A percentile compares a stretch with the other conserved stretches of the same genome.
Conservation (phyloP, 2,329 filamentous ascomycete species). For the Pseudohalonectria lignicola region DNA sequence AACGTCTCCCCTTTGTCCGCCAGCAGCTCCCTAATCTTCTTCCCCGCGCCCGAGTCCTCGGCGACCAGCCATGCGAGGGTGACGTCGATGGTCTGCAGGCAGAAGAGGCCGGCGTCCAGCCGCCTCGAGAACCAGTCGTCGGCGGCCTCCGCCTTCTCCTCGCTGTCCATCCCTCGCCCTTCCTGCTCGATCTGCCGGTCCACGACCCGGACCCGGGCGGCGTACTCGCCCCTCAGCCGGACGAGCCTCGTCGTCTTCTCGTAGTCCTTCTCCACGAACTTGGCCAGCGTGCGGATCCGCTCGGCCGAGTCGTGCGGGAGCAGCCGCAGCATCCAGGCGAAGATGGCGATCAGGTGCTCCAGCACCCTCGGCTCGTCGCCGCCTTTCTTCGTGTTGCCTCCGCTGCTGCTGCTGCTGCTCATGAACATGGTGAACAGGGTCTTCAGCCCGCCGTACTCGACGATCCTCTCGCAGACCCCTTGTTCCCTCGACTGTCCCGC, state of each 20-base stretch:
- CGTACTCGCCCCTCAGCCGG: slow-evolving; percentile 60
- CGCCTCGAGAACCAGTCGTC: slow-evolving; percentile 64
- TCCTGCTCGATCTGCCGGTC: slow-evolving; percentile 47
- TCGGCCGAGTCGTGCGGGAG: slow-evolving; percentile 67
- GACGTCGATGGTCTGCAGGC: slow-evolving; percentile 72
- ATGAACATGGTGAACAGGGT: slow-evolving; percentile 78
- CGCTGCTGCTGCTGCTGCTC: slow-evolving; percentile 13
- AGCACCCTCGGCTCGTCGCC: slow-evolving; percentile 50
- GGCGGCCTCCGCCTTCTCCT: slow-evolving; percentile 49
- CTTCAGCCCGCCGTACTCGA: slow-evolving; percentile 79
- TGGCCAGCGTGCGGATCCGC: slow-evolving; percentile 76
- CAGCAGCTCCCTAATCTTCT: slow-evolving; percentile 51
- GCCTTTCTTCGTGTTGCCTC: slow-evolving; percentile 1
- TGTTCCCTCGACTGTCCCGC: slow-evolving; percentile 20
- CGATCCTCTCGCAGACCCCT: slow-evolving; percentile 61
- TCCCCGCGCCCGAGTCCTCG: slow-evolving; percentile 69
- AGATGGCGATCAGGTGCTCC: slow-evolving; percentile 78
- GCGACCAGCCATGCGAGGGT: slow-evolving; percentile 84
- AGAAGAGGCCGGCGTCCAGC: slow-evolving; percentile 77
- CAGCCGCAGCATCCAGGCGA: slow-evolving; percentile 69
- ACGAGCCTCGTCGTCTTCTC: slow-evolving; percentile 70
- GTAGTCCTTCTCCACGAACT: slow-evolving; percentile 93
- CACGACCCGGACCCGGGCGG: slow-evolving; percentile 46
- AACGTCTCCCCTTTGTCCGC: slow-evolving; percentile 58
- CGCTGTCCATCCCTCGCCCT: slow-evolving; percentile 24